Percentiles rank a stretch among this genome's conserved stretches.
phyloP scores from a whole-genome alignment of 2,329 filamentous ascomycete genomes.

The Cladosporium sphaerospermum region DNA sequence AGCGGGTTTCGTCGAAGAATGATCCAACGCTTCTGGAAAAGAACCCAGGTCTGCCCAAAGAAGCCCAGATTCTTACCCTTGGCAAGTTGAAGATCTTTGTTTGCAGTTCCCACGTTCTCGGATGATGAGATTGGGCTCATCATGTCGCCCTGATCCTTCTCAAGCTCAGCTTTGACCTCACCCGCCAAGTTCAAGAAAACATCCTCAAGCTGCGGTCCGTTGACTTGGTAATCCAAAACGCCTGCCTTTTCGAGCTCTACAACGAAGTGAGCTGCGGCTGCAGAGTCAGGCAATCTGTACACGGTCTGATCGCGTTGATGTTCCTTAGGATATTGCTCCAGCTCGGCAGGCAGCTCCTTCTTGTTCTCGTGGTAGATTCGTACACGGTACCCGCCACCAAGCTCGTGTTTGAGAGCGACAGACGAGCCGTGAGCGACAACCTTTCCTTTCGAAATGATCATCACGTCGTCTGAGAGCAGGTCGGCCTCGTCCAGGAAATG shows the following conservation, averaged over 20 bases:
- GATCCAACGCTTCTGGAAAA: conserved; percentile 71
- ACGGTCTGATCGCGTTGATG: conserved; percentile 63
- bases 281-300: conserved; percentile 65
- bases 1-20: conserved; percentile 74
- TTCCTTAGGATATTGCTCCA: conserved; percentile 31
- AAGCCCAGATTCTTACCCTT: conserved; percentile 66
- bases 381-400: conserved; percentile 80
- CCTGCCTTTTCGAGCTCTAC: conserved; percentile 59
- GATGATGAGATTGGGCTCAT: conserved; percentile 16
- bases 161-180: conserved; percentile 58
- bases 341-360: conserved; percentile 22
- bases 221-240: conserved; percentile 74
- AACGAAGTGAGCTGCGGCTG: conserved; percentile 65
- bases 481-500: conserved; percentile 95
- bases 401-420: conserved; percentile 73
- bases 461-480: conserved; percentile 80
- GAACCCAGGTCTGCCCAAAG: conserved; percentile 61
- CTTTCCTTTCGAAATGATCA: conserved; percentile 76
- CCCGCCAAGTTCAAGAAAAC: conserved; percentile 83
- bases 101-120: conserved; percentile 16
- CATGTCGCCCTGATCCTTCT: conserved; percentile 20
- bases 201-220: conserved; percentile 85
- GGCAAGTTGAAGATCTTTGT: conserved; percentile 44
- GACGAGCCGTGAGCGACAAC: conserved; percentile 78
- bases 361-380: conserved; percentile 56